A percentile compares a stretch with the other conserved stretches of the same genome.
phyloP scores from a whole-genome alignment of 2,329 filamentous ascomycete genomes.

The Ceratocystis cacaofunesta region DNA sequence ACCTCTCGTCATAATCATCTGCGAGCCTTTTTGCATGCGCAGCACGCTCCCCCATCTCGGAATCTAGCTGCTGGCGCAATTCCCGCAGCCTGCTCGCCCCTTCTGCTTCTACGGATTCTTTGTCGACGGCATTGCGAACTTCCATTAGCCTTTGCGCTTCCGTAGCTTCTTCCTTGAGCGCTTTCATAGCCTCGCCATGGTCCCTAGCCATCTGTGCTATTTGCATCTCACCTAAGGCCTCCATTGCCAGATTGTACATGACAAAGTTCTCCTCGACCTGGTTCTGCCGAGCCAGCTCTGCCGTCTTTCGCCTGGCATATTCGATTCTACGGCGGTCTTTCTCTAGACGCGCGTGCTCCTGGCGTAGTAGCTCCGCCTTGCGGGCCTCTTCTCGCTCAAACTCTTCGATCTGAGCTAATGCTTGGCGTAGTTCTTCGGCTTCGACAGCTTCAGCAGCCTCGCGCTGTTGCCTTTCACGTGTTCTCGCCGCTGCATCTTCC shows the following conservation, averaged over 20 bases:
- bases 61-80: conserved; percentile 25
- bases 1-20: conserved; percentile 28
- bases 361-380: conserved; percentile 27
- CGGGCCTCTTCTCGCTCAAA: conserved; percentile 33
- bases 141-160: conserved; percentile 23
- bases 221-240: conserved; percentile 31
- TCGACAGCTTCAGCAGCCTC: conserved; percentile 23
- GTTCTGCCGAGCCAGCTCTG: conserved; percentile 27
- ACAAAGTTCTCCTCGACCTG: conserved; percentile 25
- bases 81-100: conserved; percentile 23
- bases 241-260: conserved; percentile 26
- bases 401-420: conserved; percentile 33
- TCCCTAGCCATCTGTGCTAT: conserved; percentile 25
- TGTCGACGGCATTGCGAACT: conserved; percentile 25
- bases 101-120: conserved; percentile 21
- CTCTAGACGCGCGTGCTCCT: conserved; percentile 29
- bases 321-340: conserved; percentile 28
- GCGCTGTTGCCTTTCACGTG: conserved; percentile 24
- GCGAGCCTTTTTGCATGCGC: conserved; percentile 31
- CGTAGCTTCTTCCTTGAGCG: conserved; percentile 20
- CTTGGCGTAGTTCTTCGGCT: conserved; percentile 26
- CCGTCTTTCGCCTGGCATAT: conserved; percentile 23
- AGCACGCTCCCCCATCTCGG: conserved; percentile 30
- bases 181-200: conserved; percentile 26
- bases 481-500: conserved; percentile 23